These are phyloP conservation scores for Pezizomycotina sp. DNA, from an alignment of 2,329 filamentous ascomycete species.

Conservation along the genomic window DNA sequence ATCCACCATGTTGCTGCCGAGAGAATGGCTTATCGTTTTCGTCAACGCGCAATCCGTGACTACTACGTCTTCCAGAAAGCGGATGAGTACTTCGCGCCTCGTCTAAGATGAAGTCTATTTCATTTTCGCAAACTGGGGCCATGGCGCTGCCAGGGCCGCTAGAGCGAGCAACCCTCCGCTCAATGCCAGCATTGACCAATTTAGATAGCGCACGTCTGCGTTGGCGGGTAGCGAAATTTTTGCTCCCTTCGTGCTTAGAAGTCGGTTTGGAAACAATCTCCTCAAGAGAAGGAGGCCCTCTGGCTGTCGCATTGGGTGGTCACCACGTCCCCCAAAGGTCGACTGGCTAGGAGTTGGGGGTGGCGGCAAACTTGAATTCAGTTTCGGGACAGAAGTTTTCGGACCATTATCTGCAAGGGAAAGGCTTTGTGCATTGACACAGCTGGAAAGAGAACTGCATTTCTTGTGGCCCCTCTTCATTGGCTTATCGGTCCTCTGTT, in stretches of 20 bases:
- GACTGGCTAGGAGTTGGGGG: constrained; percentile 73
- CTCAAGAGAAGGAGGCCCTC: constrained; percentile 77
- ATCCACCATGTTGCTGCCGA: constrained; percentile 49
- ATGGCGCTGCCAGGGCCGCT: constrained; percentile 59
- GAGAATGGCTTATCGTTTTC: constrained; percentile 62
- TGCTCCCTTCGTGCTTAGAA: constrained; percentile 82
- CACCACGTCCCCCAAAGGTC: constrained; percentile 82
- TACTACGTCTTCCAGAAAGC: constrained; percentile 52
- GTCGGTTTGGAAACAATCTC: constrained; percentile 82
- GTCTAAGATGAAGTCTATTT: constrained; percentile 31
- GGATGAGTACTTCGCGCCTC: constrained; percentile 47
- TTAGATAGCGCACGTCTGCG: constrained; percentile 84
- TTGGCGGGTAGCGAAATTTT: constrained; percentile 90
- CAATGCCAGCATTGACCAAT: constrained; percentile 73
- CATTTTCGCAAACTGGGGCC: constrained; percentile 75
- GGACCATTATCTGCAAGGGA: constrained; percentile 36
- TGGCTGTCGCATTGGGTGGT: constrained; percentile 90
- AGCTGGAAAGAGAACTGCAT: constrained; percentile 52
- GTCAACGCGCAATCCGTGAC: constrained; percentile 49
- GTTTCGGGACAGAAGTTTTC: constrained; percentile 55
- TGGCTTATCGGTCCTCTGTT: too few species aligned
- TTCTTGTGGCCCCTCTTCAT: constrained; percentile 80
- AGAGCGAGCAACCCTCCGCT: constrained; percentile 50
- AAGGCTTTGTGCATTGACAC: constrained; percentile 41
- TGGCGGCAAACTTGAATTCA: constrained; percentile 56